A percentile compares a stretch with the other conserved stretches of the same genome.
These are phyloP conservation scores for Euphorbia schlechtendalii DNA, from an alignment of 441 rosid species.

Conservation along the genomic window DNA sequence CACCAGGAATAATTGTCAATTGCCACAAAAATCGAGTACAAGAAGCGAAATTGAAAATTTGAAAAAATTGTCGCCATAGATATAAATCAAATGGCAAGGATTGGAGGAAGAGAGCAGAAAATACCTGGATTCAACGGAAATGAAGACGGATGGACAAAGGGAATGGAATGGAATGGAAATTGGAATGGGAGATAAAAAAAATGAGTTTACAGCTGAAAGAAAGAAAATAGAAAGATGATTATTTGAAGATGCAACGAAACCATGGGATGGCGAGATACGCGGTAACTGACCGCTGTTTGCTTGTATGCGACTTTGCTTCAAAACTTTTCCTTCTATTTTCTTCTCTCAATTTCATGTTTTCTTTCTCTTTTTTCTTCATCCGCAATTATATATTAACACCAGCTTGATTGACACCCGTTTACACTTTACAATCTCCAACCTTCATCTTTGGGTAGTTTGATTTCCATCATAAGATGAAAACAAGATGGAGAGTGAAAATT, in stretches of 20 bases:
- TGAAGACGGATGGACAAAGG: background rate
- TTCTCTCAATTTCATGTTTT: background rate
- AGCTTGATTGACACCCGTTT: too few relatives aligned
- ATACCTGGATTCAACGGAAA: background rate
- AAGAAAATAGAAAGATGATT: background rate
- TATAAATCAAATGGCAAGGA: background rate
- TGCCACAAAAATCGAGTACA: background rate
- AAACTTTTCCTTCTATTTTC: background rate
- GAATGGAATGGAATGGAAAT: background rate
- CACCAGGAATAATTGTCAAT: background rate
- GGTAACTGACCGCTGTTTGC: background rate
- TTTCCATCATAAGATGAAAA: too few relatives aligned
- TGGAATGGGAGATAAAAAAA: background rate
- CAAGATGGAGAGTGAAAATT: too few relatives aligned
- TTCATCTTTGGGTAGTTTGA: too few relatives aligned
- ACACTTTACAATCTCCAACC: too few relatives aligned
- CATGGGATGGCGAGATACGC: constrained; percentile 6
- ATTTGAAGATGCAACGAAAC: constrained; percentile 3
- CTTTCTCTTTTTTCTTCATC: background rate
- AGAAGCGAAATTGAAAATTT: background rate
- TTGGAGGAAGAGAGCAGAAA: background rate
- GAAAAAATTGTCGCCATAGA: background rate
- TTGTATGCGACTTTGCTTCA: background rate
- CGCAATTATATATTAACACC: too few relatives aligned
- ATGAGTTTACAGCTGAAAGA: background rate